A percentile compares a stretch with the other conserved stretches of the same genome.
Evolutionary conservation across 768 basidiomycete species (phyloP).

Genomic region (Amanita fuliginea): DNA sequence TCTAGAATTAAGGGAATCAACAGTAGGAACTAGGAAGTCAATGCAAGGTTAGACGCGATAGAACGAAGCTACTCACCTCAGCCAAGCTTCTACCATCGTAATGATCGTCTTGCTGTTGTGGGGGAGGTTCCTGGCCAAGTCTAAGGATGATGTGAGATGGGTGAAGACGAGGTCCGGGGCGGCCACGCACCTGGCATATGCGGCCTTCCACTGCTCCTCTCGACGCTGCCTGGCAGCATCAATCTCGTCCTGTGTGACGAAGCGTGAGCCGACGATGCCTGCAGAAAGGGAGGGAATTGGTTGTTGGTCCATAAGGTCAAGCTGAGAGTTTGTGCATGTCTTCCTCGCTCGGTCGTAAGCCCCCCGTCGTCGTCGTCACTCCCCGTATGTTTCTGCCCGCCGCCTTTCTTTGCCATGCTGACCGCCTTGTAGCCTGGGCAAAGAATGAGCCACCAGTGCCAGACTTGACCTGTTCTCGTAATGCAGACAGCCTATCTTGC

Average conservation of each 20-base stretch:
- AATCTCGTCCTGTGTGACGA: conserved; percentile 71
- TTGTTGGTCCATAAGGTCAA: conserved; percentile 41
- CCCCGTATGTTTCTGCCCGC: conserved; percentile 42
- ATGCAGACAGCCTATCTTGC: conserved; percentile 15
- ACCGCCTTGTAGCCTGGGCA: conserved; percentile 56
- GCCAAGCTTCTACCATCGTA: conserved; percentile 83
- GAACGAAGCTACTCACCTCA: conserved; percentile 48
- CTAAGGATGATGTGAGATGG: conserved; percentile 22
- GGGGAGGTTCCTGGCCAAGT: conserved; percentile 71
- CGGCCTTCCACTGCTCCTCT: conserved; percentile 86
- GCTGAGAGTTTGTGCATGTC: conserved; percentile 9
- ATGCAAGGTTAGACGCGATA: conserved; percentile 20
- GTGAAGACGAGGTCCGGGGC: conserved; percentile 1
- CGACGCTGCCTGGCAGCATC: conserved; percentile 59
- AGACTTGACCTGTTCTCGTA: conserved; percentile 21
- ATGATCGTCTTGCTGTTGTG: conserved; percentile 60
- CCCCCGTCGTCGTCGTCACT: conserved; percentile 46
- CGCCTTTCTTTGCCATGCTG: conserved; percentile 5
- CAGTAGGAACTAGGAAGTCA: conserved; percentile 36
- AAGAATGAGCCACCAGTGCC: conserved; percentile 76
- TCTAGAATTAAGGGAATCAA: conserved; percentile 44
- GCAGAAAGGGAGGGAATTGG: conserved; percentile 62
- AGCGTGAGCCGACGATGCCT: conserved; percentile 71
- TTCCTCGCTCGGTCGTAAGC: conserved; percentile 32
- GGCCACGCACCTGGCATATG: conserved; percentile 57